Percentiles rank a stretch among this genome's conserved stretches.
These are phyloP conservation scores for Pseudoperonospora humuli DNA, from an alignment of 352 stramenopile genomes.

Conservation along the genomic window DNA sequence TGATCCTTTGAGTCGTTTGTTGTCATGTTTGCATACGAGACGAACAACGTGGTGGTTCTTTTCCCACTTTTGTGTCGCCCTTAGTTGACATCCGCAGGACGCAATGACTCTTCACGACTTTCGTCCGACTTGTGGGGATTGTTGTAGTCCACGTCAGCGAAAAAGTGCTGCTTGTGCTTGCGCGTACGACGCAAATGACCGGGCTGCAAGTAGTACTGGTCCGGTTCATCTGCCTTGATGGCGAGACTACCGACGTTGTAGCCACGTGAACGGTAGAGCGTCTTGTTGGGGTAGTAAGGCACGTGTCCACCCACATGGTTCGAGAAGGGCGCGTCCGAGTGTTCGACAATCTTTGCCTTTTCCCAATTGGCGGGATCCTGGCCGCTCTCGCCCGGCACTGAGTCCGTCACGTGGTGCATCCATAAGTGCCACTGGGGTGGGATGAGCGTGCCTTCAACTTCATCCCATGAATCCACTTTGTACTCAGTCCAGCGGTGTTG, in stretches of 20 bases:
- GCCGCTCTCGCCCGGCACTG: slow-evolving; percentile 39
- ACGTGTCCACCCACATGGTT: slow-evolving; percentile 61
- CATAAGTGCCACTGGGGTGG: slow-evolving; percentile 80
- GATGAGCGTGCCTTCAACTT: slow-evolving; percentile 74
- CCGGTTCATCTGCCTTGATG: slow-evolving; percentile 46
- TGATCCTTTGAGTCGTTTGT: too few relatives aligned
- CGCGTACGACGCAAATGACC: slow-evolving; percentile 60
- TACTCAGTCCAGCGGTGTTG: slow-evolving; percentile 84
- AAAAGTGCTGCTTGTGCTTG: slow-evolving; percentile 53
- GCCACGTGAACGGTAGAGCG: slow-evolving; percentile 65
- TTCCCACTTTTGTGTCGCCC: not conserved
- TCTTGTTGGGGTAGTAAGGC: slow-evolving; percentile 72
- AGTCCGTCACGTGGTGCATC: slow-evolving; percentile 79
- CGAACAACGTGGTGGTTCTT: too few relatives aligned
- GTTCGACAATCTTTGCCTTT: slow-evolving; percentile 43
- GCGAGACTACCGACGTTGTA: slow-evolving; percentile 76
- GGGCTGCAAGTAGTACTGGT: slow-evolving; percentile 81
- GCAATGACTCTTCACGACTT: slow-evolving; percentile 42
- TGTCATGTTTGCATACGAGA: too few relatives aligned
- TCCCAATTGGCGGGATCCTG: slow-evolving; percentile 70
- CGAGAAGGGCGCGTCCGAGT: slow-evolving; percentile 57
- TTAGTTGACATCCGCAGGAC: slow-evolving; percentile 61
- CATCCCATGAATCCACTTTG: slow-evolving; percentile 67
- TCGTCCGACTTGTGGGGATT: slow-evolving; percentile 40
- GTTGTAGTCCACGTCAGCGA: slow-evolving; percentile 82